Evolutionary conservation across 1,284 basidiomycete species (phyloP), one percentile per base, ranked within the genome.

Genomic region (Rhodofomes roseus): DNA sequence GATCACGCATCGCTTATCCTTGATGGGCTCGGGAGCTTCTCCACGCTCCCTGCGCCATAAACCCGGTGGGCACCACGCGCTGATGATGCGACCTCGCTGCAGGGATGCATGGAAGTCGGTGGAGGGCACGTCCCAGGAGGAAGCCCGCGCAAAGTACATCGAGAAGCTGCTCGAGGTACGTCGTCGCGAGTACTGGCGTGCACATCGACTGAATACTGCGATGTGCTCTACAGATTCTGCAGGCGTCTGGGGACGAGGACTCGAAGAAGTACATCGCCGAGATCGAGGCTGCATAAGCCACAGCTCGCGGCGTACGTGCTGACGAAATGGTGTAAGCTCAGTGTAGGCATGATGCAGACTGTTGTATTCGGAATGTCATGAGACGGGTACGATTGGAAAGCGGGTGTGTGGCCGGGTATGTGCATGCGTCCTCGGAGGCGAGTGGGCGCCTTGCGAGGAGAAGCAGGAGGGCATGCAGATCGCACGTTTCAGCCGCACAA

Each of bases 31-130:
- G 39, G 57, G 56, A 37, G 34, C 56, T 41, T 53, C 56, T n/a
- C 50, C 50, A 31, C 34, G 11, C 70, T 80, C 73, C 52, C 71
- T 65, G 34, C 52, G 56, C 39, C 50, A 50, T 61, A 9, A 60
- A 34, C 56, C 59, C 60, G 40, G 43, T 6, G 60, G 31, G 58
- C 55, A 23, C 75, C 37, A 69, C 72, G 63, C 65, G 46, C 46
- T 48, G 46, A 48, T 48, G 73, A 69, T 73, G 60, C 5, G 31
- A 4, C 11, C 31, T 11, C 31, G 72, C 85, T 25, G 43, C 66
- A 91, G 92, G 92, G 86, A 92, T 71, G 94, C 94, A 20, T 95
- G 93, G 92, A 82, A 86, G 41, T 72, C 68, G 12, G 80, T 90
- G 63, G 81, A 93, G 75, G 93, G 88, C 27, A 82, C 74, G 37